Base-by-base conservation (phyloP, 2,329 filamentous ascomycete species). In the Aspergillus melleus region DNA sequence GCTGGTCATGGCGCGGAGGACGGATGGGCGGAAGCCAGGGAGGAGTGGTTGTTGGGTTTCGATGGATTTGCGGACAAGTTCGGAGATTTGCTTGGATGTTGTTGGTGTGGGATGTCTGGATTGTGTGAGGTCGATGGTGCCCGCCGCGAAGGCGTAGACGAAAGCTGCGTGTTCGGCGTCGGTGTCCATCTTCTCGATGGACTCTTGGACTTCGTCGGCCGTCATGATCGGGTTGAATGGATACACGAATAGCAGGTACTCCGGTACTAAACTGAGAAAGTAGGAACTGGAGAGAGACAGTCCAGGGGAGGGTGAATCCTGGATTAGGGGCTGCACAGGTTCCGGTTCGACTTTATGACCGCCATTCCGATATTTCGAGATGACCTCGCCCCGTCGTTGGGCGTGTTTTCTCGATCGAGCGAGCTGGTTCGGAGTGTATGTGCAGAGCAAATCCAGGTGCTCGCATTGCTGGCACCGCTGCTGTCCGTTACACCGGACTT, bases 1-100 rank as follows among this genome's bases (percentile, higher is more conserved):
- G 44, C 77, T 80, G n/a, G 80, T 81, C 74, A 83, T 79, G 14
- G 81, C 76, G 42, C 79, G 75, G 59, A 79, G 77, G 32, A 82
- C 74, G 0, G 77, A 79, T 11, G 79, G 74, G 1, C 74, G 72
- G 3, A 77, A 73, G n/a, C 77, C 75, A 6, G 74, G 72, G 12
- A 69, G 66, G 1, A 77, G 64, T n/a, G 77, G 75, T 10, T 75
- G 70, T 12, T 76, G 73, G 6, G 72, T 66, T 54, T 72, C 71
- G 64, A 67, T 74, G 60, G 68, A 76, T 69, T 62, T 79, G 63
- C 57, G 73, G 30, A 68, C 55, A 32, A 74, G 61, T 10, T 66
- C 63, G 14, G 63, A 55, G 52, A 72, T 66, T n/a, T 66, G 70
- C 14, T 61, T 73, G 54, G 63, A 69, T 59, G 59, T 71, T 61